A percentile compares a stretch with the other conserved stretches of the same genome.
These are phyloP conservation scores for Termitomyces sp. DNA, from an alignment of 768 basidiomycete species.

Conservation along the genomic window DNA sequence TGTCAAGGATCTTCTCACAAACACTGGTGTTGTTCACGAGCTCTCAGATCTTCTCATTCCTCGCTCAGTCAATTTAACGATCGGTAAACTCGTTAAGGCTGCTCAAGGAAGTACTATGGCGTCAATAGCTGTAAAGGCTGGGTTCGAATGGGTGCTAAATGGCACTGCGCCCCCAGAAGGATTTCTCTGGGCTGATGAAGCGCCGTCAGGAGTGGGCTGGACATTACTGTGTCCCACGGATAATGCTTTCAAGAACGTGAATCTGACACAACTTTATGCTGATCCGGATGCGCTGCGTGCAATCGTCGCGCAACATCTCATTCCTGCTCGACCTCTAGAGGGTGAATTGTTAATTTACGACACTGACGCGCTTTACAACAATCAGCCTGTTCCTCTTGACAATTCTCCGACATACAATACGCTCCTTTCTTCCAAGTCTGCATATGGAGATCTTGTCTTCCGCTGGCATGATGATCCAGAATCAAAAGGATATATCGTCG, in stretches of 20 bases:
- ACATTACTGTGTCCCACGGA: slow-evolving; percentile 91
- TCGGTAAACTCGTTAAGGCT: slow-evolving; percentile 88
- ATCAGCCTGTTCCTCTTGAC: slow-evolving; percentile 67
- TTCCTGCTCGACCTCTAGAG: slow-evolving; percentile 40
- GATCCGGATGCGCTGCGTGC: slow-evolving; percentile 49
- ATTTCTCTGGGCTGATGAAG: slow-evolving; percentile 57
- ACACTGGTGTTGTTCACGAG: slow-evolving; percentile 90
- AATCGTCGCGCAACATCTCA: slow-evolving; percentile 76
- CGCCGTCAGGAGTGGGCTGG: slow-evolving; percentile 59
- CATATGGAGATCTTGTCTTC: slow-evolving; percentile 85
- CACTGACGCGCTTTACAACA: slow-evolving; percentile 50
- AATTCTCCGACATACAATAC: slow-evolving; percentile 76
- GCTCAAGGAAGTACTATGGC: slow-evolving; percentile 89
- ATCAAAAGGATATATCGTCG: slow-evolving; percentile 57
- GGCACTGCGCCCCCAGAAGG: slow-evolving; percentile 76
- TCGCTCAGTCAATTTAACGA: slow-evolving; percentile 77
- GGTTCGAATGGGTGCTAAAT: slow-evolving; percentile 88
- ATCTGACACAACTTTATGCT: slow-evolving; percentile 70
- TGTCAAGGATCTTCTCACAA: slow-evolving; percentile 70
- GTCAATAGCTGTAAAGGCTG: slow-evolving; percentile 77
- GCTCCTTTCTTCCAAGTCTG: slow-evolving; percentile 58
- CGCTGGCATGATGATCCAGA: slow-evolving; percentile 41
- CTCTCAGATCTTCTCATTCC: slow-evolving; percentile 85
- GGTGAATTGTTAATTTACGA: slow-evolving; percentile 20
- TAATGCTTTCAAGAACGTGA: slow-evolving; percentile 84